A percentile compares a stretch with the other conserved stretches of the same genome.
These are phyloP conservation scores for Dicorynia guianensis DNA, from an alignment of 306 rosid species.

Conservation along the genomic window DNA sequence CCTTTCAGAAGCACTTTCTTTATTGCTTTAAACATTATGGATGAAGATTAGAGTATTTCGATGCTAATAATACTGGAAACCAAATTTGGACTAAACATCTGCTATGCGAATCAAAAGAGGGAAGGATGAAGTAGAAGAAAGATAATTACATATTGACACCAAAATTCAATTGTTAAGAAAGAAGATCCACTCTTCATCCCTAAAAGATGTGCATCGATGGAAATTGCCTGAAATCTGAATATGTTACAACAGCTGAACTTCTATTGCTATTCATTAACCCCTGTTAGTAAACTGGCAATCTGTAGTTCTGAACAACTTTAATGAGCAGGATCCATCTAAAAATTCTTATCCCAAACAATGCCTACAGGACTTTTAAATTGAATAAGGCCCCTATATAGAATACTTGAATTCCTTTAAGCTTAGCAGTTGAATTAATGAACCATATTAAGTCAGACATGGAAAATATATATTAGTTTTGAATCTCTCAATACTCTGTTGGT, in stretches of 20 bases:
- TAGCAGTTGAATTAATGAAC: neutral
- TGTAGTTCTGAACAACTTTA: slow-evolving; percentile 4
- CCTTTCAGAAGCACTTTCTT: slow-evolving; percentile 17
- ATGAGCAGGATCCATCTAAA: slow-evolving; percentile 5
- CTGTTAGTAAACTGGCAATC: neutral
- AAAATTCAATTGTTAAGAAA: neutral
- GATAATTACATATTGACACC: no score
- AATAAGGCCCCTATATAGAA: neutral
- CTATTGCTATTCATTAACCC: slow-evolving; percentile 12
- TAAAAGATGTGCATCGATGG: neutral
- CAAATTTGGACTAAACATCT: neutral
- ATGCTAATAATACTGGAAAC: neutral
- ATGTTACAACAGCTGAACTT: slow-evolving; percentile 28
- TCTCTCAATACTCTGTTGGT: neutral
- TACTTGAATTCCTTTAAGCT: neutral
- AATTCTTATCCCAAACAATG: slow-evolving; percentile 9
- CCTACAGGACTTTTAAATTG: slow-evolving; percentile 19
- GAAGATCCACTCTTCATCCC: slow-evolving; percentile 8
- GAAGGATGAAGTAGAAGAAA: neutral
- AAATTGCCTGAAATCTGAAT: slow-evolving; percentile 28
- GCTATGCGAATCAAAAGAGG: neutral
- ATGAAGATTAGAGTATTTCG: slow-evolving; percentile 4
- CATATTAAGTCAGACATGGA: neutral
- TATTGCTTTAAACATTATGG: slow-evolving; percentile 6
- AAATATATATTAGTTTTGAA: neutral